Evolutionary conservation across 768 basidiomycete species (phyloP).

Genomic region (Phlegmacium glaucopus): DNA sequence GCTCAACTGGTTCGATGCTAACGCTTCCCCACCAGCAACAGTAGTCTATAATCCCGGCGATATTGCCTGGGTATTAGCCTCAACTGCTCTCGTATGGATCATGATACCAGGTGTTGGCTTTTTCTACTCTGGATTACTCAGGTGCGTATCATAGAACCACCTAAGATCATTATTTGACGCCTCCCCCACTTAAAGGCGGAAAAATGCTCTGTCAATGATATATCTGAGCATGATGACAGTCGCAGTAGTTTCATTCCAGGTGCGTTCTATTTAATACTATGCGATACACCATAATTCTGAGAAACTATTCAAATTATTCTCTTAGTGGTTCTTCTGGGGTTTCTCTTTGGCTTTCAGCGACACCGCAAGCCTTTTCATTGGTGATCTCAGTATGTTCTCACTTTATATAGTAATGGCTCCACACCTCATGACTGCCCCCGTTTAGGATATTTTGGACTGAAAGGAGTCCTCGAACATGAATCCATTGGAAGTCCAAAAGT

Average conservation of each 20-base stretch:
- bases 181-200: constrained; percentile 57
- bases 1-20: constrained; percentile 14
- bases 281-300: too few species aligned
- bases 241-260: constrained; percentile 84
- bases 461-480: constrained; percentile 68
- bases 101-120: constrained; percentile 87
- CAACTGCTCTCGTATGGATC: constrained; percentile 80
- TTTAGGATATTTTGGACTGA: constrained; percentile 79
- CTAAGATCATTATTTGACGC: too few species aligned
- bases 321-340: constrained; percentile 97
- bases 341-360: constrained; percentile 91
- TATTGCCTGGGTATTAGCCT: constrained; percentile 61
- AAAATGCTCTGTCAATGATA: constrained; percentile 92
- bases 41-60: constrained; percentile 45
- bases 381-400: constrained; percentile 73
- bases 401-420: too few species aligned
- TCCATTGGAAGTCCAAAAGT: constrained; percentile 71
- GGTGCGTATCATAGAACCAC: constrained; percentile 6
- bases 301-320: constrained; percentile 10
- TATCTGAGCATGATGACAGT: constrained; percentile 77
- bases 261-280: constrained; percentile 38
- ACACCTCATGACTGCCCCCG: too few species aligned
- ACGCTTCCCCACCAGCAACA: constrained; percentile 6
- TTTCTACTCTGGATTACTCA: constrained; percentile 87
- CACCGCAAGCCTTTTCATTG: constrained; percentile 69